phyloP scores from a whole-genome alignment of 805 yeast genomes.

The Candida boleticola region DNA sequence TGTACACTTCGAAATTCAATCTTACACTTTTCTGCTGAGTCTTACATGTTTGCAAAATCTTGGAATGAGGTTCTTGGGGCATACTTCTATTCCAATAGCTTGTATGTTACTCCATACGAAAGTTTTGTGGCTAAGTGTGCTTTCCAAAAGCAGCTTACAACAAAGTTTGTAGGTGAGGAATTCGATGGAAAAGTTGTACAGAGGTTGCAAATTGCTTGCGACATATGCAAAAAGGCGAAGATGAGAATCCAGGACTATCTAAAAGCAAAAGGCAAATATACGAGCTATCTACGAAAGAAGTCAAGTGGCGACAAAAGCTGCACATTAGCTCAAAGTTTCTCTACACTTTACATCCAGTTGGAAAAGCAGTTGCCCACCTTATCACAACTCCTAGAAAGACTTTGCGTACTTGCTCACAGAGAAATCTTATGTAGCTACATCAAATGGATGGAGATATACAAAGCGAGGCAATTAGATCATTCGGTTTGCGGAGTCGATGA shows the following conservation, averaged over 20 bases:
- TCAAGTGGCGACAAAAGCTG: not conserved
- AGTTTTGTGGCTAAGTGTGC: conserved; percentile 8
- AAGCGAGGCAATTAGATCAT: too few species aligned
- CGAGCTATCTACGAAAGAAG: conserved; percentile 5
- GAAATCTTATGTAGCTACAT: too few species aligned
- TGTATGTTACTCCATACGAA: conserved; percentile 7
- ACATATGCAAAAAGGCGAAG: conserved; percentile 8
- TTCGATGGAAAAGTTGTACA: conserved; percentile 6
- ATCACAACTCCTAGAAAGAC: not conserved
- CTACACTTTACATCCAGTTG: conserved; percentile 7
- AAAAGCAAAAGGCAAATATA: conserved; percentile 7
- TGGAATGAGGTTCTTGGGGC: conserved; percentile 8
- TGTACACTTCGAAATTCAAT: not conserved
- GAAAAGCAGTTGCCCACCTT: conserved; percentile 10
- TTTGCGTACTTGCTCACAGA: too few species aligned
- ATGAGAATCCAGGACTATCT: conserved; percentile 4
- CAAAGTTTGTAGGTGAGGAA: not conserved
- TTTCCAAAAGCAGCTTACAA: conserved; percentile 6
- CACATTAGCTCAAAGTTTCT: conserved; percentile 8
- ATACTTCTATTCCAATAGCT: not conserved
- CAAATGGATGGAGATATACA: too few species aligned
- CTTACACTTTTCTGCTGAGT: conserved; percentile 5
- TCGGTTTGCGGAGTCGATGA: too few species aligned
- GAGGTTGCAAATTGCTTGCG: conserved; percentile 6
- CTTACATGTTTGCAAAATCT: conserved; percentile 5